Evolutionary conservation across 768 basidiomycete genomes (phyloP), one percentile per base, ranked within the genome.

Genomic region (Mycena galericulata): DNA sequence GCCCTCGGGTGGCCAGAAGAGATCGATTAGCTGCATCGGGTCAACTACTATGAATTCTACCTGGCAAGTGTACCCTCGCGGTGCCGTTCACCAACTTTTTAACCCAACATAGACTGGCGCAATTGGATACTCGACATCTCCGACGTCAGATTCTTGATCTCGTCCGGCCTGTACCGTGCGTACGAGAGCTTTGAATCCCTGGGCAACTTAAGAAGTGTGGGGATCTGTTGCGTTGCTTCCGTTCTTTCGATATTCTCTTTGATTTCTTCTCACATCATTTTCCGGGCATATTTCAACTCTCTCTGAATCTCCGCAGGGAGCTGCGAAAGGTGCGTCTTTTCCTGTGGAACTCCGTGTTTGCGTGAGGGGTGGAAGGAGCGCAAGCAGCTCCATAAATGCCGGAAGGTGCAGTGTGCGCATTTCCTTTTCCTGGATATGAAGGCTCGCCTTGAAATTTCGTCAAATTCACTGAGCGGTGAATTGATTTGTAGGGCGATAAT

Each of bases 1-100:
- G 67, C 67, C 22, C 67, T 68, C 11, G 61, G 60, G 15, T 68
- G 61, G 67, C 40, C 24, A 9, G 67, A 68, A 7, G 67, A 68
- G 6, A 36, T 68, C 36, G 30, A 27, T n/a, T 29, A 29, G 0
- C 12, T 68, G 14, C 14, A 57, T 15, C 61, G 60, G 1, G n/a
- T 20, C 24, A 30, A 7, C 17, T 67, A 62, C 20, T 18, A n/a
- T 11, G 1, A 3, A 7, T 11, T 29, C 4, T 60, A 2, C 30
- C 55, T 12, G 59, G 65, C 34, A 18, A 1, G 43, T 30, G 20
- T n/a, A 7, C 47, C 11, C 18, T 2, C 34, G 2, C 1, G n/a
- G 2, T 18, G 15, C 18, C 12, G 3, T 54, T 26, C 14, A 10
- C 12, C 34, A 24, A 26, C 22, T 17, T 18, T 9, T n/a, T 22